These are phyloP conservation scores for Salix purpurea DNA, from an alignment of 345 rosid species.

Conservation along the genomic window DNA sequence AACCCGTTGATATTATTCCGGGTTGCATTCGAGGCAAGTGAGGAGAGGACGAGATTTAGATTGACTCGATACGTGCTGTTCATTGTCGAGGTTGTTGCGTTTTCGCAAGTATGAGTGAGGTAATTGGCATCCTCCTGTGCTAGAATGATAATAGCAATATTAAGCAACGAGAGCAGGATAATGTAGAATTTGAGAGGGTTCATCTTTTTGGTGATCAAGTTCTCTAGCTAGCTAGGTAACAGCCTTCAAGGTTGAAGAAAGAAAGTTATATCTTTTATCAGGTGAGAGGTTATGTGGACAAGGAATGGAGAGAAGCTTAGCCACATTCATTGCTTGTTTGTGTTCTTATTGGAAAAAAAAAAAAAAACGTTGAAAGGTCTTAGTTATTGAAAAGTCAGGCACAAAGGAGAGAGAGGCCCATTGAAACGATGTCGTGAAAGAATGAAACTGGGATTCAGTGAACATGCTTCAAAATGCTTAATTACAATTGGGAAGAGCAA, in stretches of 20 bases:
- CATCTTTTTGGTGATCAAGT: not conserved
- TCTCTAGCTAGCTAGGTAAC: not conserved
- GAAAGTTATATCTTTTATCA: too few relatives aligned
- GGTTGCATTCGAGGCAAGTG: constrained; percentile 4
- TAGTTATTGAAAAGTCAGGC: too few relatives aligned
- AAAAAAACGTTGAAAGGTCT: too few relatives aligned
- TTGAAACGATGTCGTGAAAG: too few relatives aligned
- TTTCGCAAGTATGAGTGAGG: not conserved
- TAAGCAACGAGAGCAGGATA: not conserved
- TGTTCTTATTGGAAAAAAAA: too few relatives aligned
- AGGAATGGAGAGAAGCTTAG: not conserved
- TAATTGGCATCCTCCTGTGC: not conserved
- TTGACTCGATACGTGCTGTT: constrained; percentile 11
- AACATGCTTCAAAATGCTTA: too few relatives aligned
- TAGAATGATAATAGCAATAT: not conserved
- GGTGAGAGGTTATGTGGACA: not conserved
- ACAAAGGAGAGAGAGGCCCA: too few relatives aligned
- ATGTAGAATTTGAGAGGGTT: not conserved
- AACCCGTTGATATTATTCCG: not conserved
- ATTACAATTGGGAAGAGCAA: too few relatives aligned
- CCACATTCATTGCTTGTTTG: not conserved
- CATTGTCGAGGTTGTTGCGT: not conserved
- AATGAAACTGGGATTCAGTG: too few relatives aligned
- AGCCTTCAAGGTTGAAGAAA: not conserved
- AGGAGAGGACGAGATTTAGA: constrained; percentile 3